Evolutionary conservation across 495 filamentous ascomycete species (phyloP).

Genomic region (Tuber brumale): DNA sequence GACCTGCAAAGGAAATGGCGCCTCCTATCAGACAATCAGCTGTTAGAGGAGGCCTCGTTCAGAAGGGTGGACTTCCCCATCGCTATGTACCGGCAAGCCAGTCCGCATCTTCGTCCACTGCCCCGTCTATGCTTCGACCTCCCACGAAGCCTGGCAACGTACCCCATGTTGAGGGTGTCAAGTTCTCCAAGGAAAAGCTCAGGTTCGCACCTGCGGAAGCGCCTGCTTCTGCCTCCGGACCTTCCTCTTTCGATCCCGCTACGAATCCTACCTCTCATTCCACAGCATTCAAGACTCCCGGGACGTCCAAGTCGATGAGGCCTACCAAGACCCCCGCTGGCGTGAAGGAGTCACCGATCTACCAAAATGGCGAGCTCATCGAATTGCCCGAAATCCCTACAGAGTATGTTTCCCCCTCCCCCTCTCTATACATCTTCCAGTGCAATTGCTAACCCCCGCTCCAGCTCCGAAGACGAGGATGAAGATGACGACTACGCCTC

Average conservation of each 20-base stretch:
- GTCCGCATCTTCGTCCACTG: slow-evolving; percentile 49
- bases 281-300: slow-evolving; percentile 36
- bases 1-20: slow-evolving; percentile 50
- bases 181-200: slow-evolving; percentile 79
- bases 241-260: slow-evolving; percentile 29
- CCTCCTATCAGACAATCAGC: slow-evolving; percentile 73
- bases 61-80: slow-evolving; percentile 50
- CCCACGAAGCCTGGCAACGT: slow-evolving; percentile 28
- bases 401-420: slow-evolving; percentile 49
- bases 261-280: slow-evolving; percentile 31
- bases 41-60: slow-evolving; percentile 26
- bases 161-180: slow-evolving; percentile 47
- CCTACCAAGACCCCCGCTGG: slow-evolving; percentile 47
- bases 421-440: not conserved
- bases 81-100: slow-evolving; percentile 48
- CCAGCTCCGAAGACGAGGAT: slow-evolving; percentile 45
- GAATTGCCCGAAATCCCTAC: slow-evolving; percentile 82
- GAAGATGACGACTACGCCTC: slow-evolving; percentile 57
- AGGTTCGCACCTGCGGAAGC: slow-evolving; percentile 70
- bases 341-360: slow-evolving; percentile 61
- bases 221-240: slow-evolving; percentile 45
- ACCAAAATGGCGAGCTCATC: slow-evolving; percentile 72
- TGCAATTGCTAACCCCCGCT: not conserved
- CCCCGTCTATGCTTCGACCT: slow-evolving; percentile 27
- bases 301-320: slow-evolving; percentile 41